Base-by-base conservation (phyloP, 2,329 filamentous ascomycete species). In the Cladophialophora yegresii region DNA sequence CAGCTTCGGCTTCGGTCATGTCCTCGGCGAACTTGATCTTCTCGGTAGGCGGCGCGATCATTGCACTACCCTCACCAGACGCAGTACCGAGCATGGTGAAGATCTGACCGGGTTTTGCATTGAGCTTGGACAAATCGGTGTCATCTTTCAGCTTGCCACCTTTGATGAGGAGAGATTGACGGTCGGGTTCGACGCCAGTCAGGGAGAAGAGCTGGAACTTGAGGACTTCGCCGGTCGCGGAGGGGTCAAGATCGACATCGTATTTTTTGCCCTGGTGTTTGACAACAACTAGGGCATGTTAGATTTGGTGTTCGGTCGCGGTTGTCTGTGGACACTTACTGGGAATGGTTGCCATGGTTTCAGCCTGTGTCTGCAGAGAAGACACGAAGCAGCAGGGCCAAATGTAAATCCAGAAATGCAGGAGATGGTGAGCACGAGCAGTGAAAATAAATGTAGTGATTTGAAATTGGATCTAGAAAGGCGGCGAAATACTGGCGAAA, bases 61-160 rank as follows among this genome's bases (percentile, higher is more conserved):
- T 82, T 32, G 90, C 82, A 22, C 78, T 83, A 16, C 81, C 78
- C 36, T 78, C 80, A 49, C 83, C 84, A 13, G 85, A 87, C 22
- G 89, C 87, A 2, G 91, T 95, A 43, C 96, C 96, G 85, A 99
- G 91, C 90, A 99, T 96, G 88, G 96, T 96, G 76, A 99, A 90
- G 23, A 82, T 85, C 77, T 96, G 91, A 62, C 90, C 90, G 36
- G 90, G 82, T 82, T 96, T 98, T 72, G 96, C 87, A 73, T 89
- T 89, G 66, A 98, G 84, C 72, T 89, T 90, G 70, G 87, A 87
- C 77, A 99, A 87, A 65, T 92, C 88, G 64, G 92, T 91, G 74
- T 98, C 92, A 85, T 99, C 90, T 79, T 97, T 99, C 72, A 99
- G 87, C 78, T 96, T 92, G 69, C 91, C 91, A 69, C 92, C 92